Percentiles rank a stretch among this genome's conserved stretches.
Conservation (phyloP, 352 stramenopile genomes). For the Globisporangium mamillatum region DNA sequence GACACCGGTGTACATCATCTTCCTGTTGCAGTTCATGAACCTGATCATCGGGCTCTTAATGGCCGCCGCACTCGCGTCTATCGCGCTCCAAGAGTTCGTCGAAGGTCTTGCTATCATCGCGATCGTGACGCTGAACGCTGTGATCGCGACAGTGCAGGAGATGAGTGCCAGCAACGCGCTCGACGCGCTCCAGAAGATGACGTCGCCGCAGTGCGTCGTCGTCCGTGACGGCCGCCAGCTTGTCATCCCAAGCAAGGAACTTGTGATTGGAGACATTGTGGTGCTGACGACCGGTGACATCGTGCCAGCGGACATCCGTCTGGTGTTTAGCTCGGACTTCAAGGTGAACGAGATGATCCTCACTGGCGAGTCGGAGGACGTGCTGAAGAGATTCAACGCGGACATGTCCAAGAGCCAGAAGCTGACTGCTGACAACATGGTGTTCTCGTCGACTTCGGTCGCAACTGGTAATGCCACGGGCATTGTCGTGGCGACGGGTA, state of each 20-base stretch:
- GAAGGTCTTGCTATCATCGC: slow-evolving; percentile 68
- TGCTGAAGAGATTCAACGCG: slow-evolving; percentile 64
- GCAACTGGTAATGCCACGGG: slow-evolving; percentile 60
- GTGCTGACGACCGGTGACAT: slow-evolving; percentile 91
- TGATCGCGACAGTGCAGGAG: slow-evolving; percentile 70
- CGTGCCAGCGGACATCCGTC: slow-evolving; percentile 89
- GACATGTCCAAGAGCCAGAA: slow-evolving; percentile 47
- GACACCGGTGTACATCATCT: slow-evolving; percentile 52
- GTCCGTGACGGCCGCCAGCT: slow-evolving; percentile 46
- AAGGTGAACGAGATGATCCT: slow-evolving; percentile 94
- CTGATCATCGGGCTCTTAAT: slow-evolving; percentile 73
- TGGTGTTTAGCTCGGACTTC: slow-evolving; percentile 79
- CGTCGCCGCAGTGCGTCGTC: slow-evolving; percentile 58
- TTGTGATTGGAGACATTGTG: slow-evolving; percentile 78
- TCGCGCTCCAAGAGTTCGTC: slow-evolving; percentile 52
- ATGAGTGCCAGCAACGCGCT: slow-evolving; percentile 64
- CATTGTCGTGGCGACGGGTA: slow-evolving; percentile 63
- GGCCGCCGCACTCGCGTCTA: slow-evolving; percentile 54
- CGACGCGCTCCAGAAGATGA: slow-evolving; percentile 73
- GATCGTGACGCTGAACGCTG: slow-evolving; percentile 46
- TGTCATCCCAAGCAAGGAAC: slow-evolving; percentile 52
- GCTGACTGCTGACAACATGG: slow-evolving; percentile 81
- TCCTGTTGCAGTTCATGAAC: slow-evolving; percentile 76
- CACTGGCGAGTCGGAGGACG: slow-evolving; percentile 89
- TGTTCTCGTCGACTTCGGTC: slow-evolving; percentile 89